A percentile compares a stretch with the other conserved stretches of the same genome.
These are phyloP conservation scores for Lasiodiplodia sp. DNA, from an alignment of 2,329 filamentous ascomycete species.

Conservation along the genomic window DNA sequence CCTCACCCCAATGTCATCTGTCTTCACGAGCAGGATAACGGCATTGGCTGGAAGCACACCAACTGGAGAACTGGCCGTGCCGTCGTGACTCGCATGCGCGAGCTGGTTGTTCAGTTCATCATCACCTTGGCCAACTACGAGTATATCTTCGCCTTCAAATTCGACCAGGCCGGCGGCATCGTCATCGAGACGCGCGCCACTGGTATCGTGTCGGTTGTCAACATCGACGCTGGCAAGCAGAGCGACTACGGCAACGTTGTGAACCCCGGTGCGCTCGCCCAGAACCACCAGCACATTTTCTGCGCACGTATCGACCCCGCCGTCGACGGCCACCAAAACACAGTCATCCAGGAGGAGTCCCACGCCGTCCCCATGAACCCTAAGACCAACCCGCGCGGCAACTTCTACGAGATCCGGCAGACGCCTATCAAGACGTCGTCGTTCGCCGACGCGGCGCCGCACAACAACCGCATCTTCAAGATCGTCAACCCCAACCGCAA, in stretches of 20 bases:
- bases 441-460: constrained; percentile 62
- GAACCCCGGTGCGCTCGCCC: constrained; percentile 68
- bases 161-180: constrained; percentile 69
- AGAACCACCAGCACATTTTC: constrained; percentile 77
- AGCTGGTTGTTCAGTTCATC: constrained; percentile 72
- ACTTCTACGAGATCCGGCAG: constrained; percentile 65
- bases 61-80: constrained; percentile 71
- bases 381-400: constrained; percentile 67
- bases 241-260: constrained; percentile 68
- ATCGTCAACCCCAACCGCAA: constrained; percentile 57
- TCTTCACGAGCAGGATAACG: constrained; percentile 73
- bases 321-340: constrained; percentile 64
- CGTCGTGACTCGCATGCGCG: constrained; percentile 66
- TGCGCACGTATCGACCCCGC: constrained; percentile 70
- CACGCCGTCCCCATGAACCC: constrained; percentile 58
- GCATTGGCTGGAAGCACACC: constrained; percentile 75
- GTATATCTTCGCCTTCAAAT: constrained; percentile 71
- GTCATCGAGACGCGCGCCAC: constrained; percentile 70
- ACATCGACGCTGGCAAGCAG: constrained; percentile 65
- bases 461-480: constrained; percentile 63
- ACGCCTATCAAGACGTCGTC: constrained; percentile 55
- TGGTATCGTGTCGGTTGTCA: constrained; percentile 69
- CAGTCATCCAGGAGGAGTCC: constrained; percentile 62
- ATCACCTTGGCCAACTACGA: constrained; percentile 76
- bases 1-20: constrained; percentile 68